Evolutionary conservation across 2,329 filamentous ascomycete genomes (phyloP), one percentile per base, ranked within the genome.

Genomic region (Microascus cirrosus): DNA sequence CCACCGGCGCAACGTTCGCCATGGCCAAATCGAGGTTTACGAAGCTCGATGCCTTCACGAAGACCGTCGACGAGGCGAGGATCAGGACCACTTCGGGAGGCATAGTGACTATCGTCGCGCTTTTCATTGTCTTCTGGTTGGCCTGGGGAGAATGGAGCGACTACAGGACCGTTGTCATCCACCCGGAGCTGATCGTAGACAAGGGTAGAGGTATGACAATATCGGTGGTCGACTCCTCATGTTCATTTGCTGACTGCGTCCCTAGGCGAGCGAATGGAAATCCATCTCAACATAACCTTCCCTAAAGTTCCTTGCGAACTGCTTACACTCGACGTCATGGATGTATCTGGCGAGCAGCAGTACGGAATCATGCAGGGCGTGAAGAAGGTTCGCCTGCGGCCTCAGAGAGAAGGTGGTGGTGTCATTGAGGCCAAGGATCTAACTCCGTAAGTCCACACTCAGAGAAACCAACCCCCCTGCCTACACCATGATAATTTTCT

Each of bases 11-110:
- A 13, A 13, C 25, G 35, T 58, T 25, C 45, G 45, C 51, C 57
- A 97, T 97, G 94, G 79, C 92, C 68, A 96, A 95, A 78, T 95
- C 90, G 65, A 86, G 94, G 72, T 96, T 99, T 71, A 96, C 89
- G 60, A 87, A 87, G 82, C 89, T 99, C 63, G 94, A 99, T 74
- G 94, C 94, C 80, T 99, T 99, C 72, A 96, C 93, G 56, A 99
- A 99, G 76, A 99, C 94, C 13, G 94, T 99, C 65, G 94, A 99
- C 72, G 94, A 99, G 84, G 94, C 95, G 64, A 85, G 94, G 66
- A 85, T 99, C 70, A 88, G 95, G 67, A 99, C 94, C 35, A 96
- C 92, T 7, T 96, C 91, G 2, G 94, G 94, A 63, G 94, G 94
- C 64, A 84, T 99, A 65, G 90, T 99, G 67, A 99, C 94, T 58